Conservation (phyloP, 1,284 basidiomycete genomes). For the Serendipita sp. region DNA sequence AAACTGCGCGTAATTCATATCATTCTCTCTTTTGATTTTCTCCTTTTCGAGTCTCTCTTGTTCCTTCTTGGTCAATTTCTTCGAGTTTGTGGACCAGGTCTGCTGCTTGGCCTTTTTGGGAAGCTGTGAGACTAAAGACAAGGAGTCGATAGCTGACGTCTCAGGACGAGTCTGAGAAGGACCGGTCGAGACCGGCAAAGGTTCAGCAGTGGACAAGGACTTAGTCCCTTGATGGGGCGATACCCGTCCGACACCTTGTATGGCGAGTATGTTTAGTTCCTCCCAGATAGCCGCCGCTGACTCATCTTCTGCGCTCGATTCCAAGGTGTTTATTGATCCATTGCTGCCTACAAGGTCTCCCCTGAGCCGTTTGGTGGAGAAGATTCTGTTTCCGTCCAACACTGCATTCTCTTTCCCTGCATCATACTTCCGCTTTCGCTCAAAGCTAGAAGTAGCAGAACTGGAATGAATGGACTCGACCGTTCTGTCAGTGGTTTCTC, state of each 20-base stretch:
- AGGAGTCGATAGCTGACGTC: background rate
- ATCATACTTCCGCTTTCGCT: too few species aligned
- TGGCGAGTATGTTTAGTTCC: too few species aligned
- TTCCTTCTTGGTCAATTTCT: background rate
- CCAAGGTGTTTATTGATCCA: too few species aligned
- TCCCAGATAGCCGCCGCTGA: too few species aligned
- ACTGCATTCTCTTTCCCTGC: too few species aligned
- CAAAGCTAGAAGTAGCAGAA: too few species aligned
- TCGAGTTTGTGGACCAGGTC: background rate
- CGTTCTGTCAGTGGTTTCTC: too few species aligned
- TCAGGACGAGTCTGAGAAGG: background rate
- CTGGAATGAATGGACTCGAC: too few species aligned
- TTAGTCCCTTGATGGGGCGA: background rate
- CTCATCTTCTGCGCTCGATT: too few species aligned
- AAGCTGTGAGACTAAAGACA: background rate
- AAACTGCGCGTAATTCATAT: background rate
- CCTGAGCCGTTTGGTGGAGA: too few species aligned
- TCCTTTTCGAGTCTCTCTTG: background rate
- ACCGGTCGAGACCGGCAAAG: background rate
- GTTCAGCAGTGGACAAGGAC: background rate
- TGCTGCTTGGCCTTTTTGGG: background rate
- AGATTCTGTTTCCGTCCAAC: too few species aligned
- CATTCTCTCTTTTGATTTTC: background rate
- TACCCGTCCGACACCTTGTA: background rate
- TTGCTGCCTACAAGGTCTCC: too few species aligned